Evolutionary conservation across 2,329 filamentous ascomycete genomes (phyloP), one percentile per base, ranked within the genome.

Genomic region (Clarireedia homoeocarpa): DNA sequence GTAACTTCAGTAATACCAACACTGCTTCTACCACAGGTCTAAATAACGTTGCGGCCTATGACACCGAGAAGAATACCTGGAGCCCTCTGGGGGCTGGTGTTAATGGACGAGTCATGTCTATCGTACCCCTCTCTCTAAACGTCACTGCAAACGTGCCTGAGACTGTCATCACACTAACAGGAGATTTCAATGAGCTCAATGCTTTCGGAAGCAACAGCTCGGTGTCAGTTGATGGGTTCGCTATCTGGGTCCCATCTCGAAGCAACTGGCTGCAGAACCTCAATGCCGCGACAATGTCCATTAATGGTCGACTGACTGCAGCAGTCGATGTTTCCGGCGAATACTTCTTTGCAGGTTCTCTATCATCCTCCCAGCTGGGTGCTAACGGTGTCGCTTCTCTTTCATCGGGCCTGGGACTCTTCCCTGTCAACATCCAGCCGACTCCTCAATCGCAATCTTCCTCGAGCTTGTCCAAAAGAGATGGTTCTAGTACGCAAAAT

Each of bases 211-310:
- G 76, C 61, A 85, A 85, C 62, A 70, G 77, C 6, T 79, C 83
- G 9, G 77, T 85, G 27, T 66, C 79, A 7, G 87, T 84, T 0
- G 72, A 82, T 51, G 91, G 91, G 2, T 90, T 99, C 66, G 92
- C 90, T 14, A 77, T 97, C 39, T 99, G 94, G 94, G 86, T 97
- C 6, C 89, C 89, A 3, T 95, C 91, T 3, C 77, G 80, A 59
- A 79, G 78, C 57, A 94, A 94, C 68, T 99, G 94, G 94, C 77
- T 99, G 15, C 83, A 90, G 67, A 94, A 95, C 63, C 73, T 96
- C 17, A 71, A 83, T 38, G 74, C 82, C 6, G 73, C 80, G 6
- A 78, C 84, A 34, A 83, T 88, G 54, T 77, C 81, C 6, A 80
- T 95, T 64, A 78, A 79, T 57, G 95, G 94, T 39, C 74, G 84